Base-by-base conservation (phyloP, 139 green algal species). In the Diplosphaera chodatii region DNA sequence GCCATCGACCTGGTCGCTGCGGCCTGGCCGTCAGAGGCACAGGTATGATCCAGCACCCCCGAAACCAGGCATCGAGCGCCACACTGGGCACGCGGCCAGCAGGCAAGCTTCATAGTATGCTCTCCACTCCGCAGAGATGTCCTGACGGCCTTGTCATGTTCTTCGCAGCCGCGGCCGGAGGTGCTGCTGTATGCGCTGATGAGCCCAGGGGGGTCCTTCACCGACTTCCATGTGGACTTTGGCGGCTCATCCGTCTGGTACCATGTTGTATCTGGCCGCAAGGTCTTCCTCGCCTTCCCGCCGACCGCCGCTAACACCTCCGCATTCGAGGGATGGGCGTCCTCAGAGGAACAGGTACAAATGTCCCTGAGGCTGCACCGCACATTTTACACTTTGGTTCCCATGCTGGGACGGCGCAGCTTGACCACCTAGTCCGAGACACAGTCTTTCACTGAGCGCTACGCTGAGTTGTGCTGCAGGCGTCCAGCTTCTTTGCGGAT, bases 201-300 rank as follows among this genome's bases (percentile, higher is more conserved):
- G 63, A 78, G 77, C 22, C 80, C 81, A 1, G 59, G 32, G 13
- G 83, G 80, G 2, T 64, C 63, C 18, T 85, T 82, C 73, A 90
- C 84, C 0, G 84, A 90, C 70, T 90, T 75, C 63, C 84, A 90
- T 56, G 64, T 88, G 25, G 84, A 90, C 71, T 86, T 89, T 75
- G 84, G 83, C 4, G 84, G 83, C 27, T 76, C 33, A 56, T 72
- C 34, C 28, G 83, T 88, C 23, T 90, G 84, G 84, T 90, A 90
- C 74, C 80, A 89, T 66, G 68, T 90, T 18, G 25, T 90, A 18
- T 70, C 21, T 1, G 84, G 84, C 0, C 28, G 75, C 55, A 90
- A 90, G 69, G 66, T 80, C 3, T 90, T 90, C 55, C 48, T 88
- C 25, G 29, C 79, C 27, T 80, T 74, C 4, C 84, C 84, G 22